Evolutionary conservation across 2,329 filamentous ascomycete species (phyloP).

Genomic region (Proliferodiscus dingleyae): DNA sequence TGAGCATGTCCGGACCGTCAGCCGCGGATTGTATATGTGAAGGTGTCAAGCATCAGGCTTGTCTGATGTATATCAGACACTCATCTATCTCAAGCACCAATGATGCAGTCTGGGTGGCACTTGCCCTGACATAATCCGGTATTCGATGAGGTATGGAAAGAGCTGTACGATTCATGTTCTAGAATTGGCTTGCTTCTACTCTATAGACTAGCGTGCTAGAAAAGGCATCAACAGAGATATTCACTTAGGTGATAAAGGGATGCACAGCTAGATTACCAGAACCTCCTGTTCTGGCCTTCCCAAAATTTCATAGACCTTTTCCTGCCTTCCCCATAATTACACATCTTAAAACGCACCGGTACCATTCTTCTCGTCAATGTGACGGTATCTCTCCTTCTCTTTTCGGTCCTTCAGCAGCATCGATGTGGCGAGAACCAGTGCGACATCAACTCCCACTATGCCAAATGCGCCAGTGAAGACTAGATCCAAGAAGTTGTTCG

Average conservation of each 20-base stretch:
- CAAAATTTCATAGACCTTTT: not conserved
- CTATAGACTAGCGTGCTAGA: slow-evolving; percentile 11
- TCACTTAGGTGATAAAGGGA: slow-evolving; percentile 5
- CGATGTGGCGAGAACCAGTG: slow-evolving; percentile 65
- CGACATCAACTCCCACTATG: slow-evolving; percentile 66
- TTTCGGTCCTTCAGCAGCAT: slow-evolving; percentile 77
- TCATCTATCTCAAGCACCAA: not conserved
- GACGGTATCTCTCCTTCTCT: slow-evolving; percentile 71
- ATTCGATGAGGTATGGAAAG: not conserved
- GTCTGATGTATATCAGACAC: not conserved
- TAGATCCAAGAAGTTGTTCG: slow-evolving; percentile 66
- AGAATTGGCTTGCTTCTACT: slow-evolving; percentile 1
- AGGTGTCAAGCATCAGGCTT: not conserved
- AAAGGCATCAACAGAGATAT: slow-evolving; percentile 8
- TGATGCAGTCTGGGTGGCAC: not conserved
- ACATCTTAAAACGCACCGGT: slow-evolving; percentile 47
- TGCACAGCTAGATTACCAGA: not conserved
- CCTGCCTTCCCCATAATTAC: too few species aligned
- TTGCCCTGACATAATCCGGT: not conserved
- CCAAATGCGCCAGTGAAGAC: slow-evolving; percentile 79
- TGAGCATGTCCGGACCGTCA: not conserved
- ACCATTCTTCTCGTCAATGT: slow-evolving; percentile 76
- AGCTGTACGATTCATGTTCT: not conserved
- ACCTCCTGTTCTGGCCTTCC: not conserved
- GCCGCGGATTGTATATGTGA: not conserved